Percentiles rank a stretch among this genome's conserved stretches.
phyloP scores from a whole-genome alignment of 345 rosid species.

The Euphorbia peplus region DNA sequence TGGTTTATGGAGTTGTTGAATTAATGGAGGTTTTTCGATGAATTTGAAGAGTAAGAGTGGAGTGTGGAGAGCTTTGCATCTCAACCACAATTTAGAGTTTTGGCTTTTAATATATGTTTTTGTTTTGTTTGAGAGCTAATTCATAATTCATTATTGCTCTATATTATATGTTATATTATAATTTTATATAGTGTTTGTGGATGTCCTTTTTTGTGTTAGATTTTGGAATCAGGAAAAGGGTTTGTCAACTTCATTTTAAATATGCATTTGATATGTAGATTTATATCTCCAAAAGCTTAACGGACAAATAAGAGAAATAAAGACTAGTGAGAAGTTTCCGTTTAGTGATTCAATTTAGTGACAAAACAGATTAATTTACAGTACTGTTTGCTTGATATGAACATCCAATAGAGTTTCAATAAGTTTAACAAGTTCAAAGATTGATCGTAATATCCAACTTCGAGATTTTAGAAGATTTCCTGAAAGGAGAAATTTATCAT shows the following conservation, averaged over 20 bases:
- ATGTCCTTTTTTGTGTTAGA: slow-evolving; percentile 30
- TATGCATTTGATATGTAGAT: background rate
- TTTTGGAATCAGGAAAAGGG: slow-evolving; percentile 24
- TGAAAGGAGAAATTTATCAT: too few species aligned
- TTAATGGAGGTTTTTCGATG: background rate
- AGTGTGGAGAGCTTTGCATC: slow-evolving; percentile 33
- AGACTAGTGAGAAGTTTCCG: too few species aligned
- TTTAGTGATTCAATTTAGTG: too few species aligned
- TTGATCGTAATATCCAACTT: too few species aligned
- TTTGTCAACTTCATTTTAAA: slow-evolving; percentile 18
- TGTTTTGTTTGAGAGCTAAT: slow-evolving; percentile 10
- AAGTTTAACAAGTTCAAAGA: too few species aligned
- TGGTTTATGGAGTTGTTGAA: background rate
- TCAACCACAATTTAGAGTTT: slow-evolving; percentile 48
- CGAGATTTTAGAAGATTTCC: too few species aligned
- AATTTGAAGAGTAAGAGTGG: slow-evolving; percentile 11
- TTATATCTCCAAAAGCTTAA: too few species aligned
- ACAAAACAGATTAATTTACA: too few species aligned
- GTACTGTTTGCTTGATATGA: too few species aligned
- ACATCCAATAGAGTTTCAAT: too few species aligned
- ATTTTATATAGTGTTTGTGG: slow-evolving; percentile 38
- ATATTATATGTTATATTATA: background rate
- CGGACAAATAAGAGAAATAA: too few species aligned
- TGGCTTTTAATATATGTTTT: slow-evolving; percentile 22
- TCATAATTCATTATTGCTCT: background rate